These are phyloP conservation scores for Penicillium sclerotigenum DNA, from an alignment of 2,329 filamentous ascomycete genomes.

Conservation along the genomic window DNA sequence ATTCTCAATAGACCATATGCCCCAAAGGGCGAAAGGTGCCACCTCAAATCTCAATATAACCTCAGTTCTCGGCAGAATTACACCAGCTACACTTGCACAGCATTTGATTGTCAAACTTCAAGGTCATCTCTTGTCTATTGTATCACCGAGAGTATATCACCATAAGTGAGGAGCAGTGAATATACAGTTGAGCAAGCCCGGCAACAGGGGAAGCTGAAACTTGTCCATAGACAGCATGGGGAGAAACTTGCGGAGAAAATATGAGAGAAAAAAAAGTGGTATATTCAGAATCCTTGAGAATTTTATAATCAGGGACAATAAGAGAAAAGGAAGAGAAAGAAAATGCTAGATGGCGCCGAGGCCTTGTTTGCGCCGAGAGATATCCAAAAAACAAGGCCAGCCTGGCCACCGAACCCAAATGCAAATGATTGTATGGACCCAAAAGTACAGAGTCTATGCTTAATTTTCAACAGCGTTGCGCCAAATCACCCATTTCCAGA, in stretches of 20 bases:
- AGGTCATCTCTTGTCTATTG: no score
- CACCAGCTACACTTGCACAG: no score
- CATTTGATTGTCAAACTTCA: no score
- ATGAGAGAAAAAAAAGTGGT: background rate
- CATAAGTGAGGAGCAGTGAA: background rate
- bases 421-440: constrained; percentile 5
- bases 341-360: background rate
- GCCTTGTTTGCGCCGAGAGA: background rate
- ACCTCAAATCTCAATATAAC: constrained; percentile 26
- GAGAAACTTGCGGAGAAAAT: background rate
- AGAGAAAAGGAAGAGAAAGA: background rate
- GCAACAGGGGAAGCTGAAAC: background rate
- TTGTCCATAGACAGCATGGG: no score
- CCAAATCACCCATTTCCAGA: constrained; percentile 3
- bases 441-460: constrained; percentile 6
- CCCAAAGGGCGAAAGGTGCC: constrained; percentile 41
- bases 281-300: background rate
- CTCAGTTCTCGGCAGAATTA: background rate
- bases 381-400: background rate
- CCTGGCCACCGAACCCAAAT: constrained; percentile 1
- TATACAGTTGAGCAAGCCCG: background rate
- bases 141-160: no score
- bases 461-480: constrained; percentile 4
- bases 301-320: background rate
- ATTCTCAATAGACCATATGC: constrained; percentile 64